These are phyloP conservation scores for Jatropha curcas DNA, from an alignment of 345 rosid species.

Conservation along the genomic window DNA sequence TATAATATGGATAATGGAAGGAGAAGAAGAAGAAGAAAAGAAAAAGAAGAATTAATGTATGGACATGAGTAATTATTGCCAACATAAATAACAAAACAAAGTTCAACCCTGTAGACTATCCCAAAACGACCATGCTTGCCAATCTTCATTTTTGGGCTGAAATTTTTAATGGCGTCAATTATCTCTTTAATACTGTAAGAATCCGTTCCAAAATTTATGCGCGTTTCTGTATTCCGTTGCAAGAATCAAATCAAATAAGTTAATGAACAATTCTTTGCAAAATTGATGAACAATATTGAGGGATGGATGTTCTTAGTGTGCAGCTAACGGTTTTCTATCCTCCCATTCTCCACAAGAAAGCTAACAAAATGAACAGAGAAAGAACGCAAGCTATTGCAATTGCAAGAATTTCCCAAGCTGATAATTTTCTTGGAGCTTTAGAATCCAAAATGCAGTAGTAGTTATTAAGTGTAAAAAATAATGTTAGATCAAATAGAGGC, in stretches of 20 bases:
- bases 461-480: neutral
- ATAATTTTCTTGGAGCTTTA: neutral
- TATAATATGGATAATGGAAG: too few relatives aligned
- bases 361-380: slow-evolving; percentile 4
- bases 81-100: neutral
- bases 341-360: slow-evolving; percentile 20
- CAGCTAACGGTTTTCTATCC: slow-evolving; percentile 17
- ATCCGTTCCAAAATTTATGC: neutral
- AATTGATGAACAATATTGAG: too few relatives aligned
- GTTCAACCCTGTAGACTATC: slow-evolving; percentile 1
- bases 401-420: neutral
- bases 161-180: slow-evolving; percentile 22
- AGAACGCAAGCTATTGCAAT: slow-evolving; percentile 3
- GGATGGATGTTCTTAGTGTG: neutral
- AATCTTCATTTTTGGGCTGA: slow-evolving; percentile 12
- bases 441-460: too few relatives aligned
- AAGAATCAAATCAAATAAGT: neutral
- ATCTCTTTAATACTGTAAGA: slow-evolving; percentile 12
- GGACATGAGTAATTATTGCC: too few relatives aligned
- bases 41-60: too few relatives aligned
- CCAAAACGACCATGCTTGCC: slow-evolving; percentile 10
- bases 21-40: too few relatives aligned
- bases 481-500: too few relatives aligned
- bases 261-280: too few relatives aligned
- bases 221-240: neutral